Conservation (phyloP, 805 yeast species). For the Candida nitratophila region DNA sequence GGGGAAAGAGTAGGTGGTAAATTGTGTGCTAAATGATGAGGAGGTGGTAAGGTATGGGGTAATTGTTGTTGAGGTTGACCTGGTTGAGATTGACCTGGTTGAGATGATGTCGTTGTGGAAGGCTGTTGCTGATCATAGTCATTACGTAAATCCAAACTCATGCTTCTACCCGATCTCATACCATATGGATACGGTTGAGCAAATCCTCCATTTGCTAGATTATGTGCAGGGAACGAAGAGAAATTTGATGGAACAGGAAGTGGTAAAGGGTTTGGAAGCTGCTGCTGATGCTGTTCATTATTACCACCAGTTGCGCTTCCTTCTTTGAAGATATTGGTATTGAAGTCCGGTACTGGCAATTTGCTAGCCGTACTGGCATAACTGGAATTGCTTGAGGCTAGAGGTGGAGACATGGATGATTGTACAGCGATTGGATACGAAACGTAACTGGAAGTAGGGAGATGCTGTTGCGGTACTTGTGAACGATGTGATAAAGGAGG, state of each 20-base stretch:
- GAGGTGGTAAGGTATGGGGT: constrained; percentile 2
- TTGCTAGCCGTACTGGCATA: constrained; percentile 5
- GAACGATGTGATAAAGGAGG: no score
- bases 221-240: constrained; percentile 1
- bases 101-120: not conserved
- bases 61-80: not conserved
- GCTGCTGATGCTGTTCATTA: constrained; percentile 1
- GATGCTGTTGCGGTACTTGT: constrained; percentile 3
- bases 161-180: constrained; percentile 13
- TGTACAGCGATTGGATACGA: not conserved
- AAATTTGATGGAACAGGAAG: constrained; percentile 1
- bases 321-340: constrained; percentile 4
- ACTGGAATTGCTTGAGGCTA: constrained; percentile 6
- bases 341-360: constrained; percentile 12
- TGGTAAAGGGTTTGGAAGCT: constrained; percentile 9
- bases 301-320: constrained; percentile 1
- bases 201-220: not conserved
- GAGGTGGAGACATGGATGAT: not conserved
- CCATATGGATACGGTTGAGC: constrained; percentile 1
- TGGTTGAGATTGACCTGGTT: not conserved
- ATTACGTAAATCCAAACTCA: constrained; percentile 16
- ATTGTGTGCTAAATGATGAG: not conserved
- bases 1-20: not conserved
- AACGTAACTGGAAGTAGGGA: not conserved
- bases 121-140: not conserved